Base-by-base conservation (phyloP, 129 eudicot species). In the Escallonia herrerae region DNA sequence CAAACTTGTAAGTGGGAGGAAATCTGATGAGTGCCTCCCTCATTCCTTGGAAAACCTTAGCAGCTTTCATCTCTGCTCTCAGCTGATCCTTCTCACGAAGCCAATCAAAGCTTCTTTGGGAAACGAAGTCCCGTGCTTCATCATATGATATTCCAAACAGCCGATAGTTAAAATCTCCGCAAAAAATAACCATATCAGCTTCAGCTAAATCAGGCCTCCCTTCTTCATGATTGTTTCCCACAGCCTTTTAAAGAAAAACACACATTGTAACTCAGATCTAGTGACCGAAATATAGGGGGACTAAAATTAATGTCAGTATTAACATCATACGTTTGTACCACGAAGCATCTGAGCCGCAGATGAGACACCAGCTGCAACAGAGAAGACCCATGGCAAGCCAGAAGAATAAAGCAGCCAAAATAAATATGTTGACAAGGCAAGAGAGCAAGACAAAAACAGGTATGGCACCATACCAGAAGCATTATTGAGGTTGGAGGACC, bases 21-120 rank as follows among this genome's bases (percentile, higher is more conserved):
- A 89, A 93, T 65, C 82, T 81, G 65, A 93, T 76, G 65, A 93
- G 72, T 14, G 95, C 93, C 67, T 93, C 99, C 53, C 96, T 81
- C 99, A 93, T 93, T 86, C 99, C 99, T 69, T 93, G 99, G 79
- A 93, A 93, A 47, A 93, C 99, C 82, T 80, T 88, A 44, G 96
- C 96, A 15, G 99, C 95, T 78, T 89, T 89, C 96, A 93, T 93
- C 72, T 93, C 99, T 8, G 95, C 96, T 62, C 95, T 72, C 14
- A 93, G 84, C 77, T 93, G 99, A 72, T 93, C 99, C 76, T 79
- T 93, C 76, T 93, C 96, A 47, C 99, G 80, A 39, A 93, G 90
- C 99, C 99, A 93, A 55, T 93, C 99, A 12, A 93, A 93, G 74
- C 95, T 86, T 84, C 99, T 86, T 79, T 93, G 99, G 41, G 99